phyloP scores from a whole-genome alignment of 2,329 filamentous ascomycete species.

The Bipolaris bicolor region DNA sequence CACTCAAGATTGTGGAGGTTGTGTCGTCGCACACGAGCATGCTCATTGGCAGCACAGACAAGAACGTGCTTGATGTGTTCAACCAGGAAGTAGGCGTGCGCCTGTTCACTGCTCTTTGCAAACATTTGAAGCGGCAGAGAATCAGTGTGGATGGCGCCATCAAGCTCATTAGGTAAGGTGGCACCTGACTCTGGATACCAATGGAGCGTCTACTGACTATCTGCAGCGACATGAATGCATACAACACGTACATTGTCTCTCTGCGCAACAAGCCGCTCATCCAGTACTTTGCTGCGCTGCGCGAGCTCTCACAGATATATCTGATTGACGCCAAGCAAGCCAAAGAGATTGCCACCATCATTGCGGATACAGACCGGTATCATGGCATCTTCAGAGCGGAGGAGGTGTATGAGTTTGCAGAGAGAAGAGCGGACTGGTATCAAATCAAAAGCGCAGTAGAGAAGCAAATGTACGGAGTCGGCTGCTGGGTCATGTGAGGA shows the following conservation, averaged over 20 bases:
- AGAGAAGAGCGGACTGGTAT: conserved; percentile 94
- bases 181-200: not conserved
- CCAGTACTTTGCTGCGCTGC: conserved; percentile 87
- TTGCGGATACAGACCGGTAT: conserved; percentile 89
- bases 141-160: conserved; percentile 88
- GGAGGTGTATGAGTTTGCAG: conserved; percentile 97
- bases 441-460: conserved; percentile 86
- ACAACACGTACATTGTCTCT: conserved; percentile 81
- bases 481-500: conserved; percentile 79
- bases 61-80: conserved; percentile 97
- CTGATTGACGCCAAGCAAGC: conserved; percentile 85
- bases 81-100: conserved; percentile 95
- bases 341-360: conserved; percentile 93
- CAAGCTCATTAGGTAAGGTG: conserved; percentile 75
- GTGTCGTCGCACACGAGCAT: conserved; percentile 89
- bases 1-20: conserved; percentile 79
- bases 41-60: conserved; percentile 93
- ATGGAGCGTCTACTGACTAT: not conserved
- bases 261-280: conserved; percentile 83
- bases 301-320: conserved; percentile 94
- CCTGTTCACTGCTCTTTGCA: conserved; percentile 89
- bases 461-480: conserved; percentile 95
- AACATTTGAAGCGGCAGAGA: conserved; percentile 95
- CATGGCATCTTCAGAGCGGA: conserved; percentile 91
- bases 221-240: conserved; percentile 87